Conservation (phyloP, 768 basidiomycete species). For the Lyophyllum semitale region DNA sequence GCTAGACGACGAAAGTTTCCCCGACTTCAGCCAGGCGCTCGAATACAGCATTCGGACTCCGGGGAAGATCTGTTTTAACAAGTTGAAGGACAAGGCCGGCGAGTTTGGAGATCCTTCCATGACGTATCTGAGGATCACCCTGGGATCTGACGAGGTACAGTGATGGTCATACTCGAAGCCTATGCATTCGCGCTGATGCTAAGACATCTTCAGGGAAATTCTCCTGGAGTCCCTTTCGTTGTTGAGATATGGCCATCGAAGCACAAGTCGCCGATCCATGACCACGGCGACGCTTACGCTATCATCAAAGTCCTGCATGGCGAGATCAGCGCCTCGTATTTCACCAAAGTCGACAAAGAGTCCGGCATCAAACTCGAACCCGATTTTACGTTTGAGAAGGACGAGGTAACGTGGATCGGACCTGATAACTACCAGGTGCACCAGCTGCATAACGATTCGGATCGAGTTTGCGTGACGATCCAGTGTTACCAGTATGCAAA, state of each 20-base stretch:
- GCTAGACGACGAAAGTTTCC: constrained; percentile 21
- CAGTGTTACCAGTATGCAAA: constrained; percentile 16
- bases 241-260: constrained; percentile 25
- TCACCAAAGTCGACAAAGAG: constrained; percentile 2
- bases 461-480: constrained; percentile 15
- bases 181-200: neutral
- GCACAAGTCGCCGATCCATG: constrained; percentile 22
- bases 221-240: constrained; percentile 24
- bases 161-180: neutral
- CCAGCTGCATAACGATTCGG: constrained; percentile 12
- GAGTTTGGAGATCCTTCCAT: constrained; percentile 17
- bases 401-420: constrained; percentile 1
- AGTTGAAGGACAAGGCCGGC: constrained; percentile 17
- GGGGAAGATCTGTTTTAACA: constrained; percentile 13
- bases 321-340: constrained; percentile 18
- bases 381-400: neutral
- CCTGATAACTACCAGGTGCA: constrained; percentile 6
- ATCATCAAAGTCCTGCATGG: constrained; percentile 26
- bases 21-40: constrained; percentile 24
- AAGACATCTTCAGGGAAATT: constrained; percentile 16
- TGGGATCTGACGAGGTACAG: constrained; percentile 17
- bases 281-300: constrained; percentile 22
- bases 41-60: constrained; percentile 21
- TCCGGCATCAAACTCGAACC: constrained; percentile 2
- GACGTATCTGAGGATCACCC: constrained; percentile 24